Percentiles rank a stretch among this genome's conserved stretches.
phyloP scores from a whole-genome alignment of 805 yeast genomes.

The Candida dajiaensis region DNA sequence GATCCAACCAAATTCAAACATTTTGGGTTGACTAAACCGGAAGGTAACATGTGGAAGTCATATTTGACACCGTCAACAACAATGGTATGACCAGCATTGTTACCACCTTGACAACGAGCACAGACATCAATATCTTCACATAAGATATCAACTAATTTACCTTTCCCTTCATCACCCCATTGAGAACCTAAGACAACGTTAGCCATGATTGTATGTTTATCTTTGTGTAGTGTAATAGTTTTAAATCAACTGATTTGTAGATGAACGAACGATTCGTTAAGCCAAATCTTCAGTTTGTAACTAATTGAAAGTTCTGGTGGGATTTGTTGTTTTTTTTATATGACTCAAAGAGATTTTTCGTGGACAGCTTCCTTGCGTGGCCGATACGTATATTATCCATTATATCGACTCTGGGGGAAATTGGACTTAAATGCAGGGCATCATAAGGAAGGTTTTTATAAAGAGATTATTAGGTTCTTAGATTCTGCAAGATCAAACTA shows the following conservation, averaged over 20 bases:
- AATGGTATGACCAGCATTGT: constrained; percentile 98
- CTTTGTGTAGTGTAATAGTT: neutral
- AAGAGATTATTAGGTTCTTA: no score
- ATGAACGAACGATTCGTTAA: neutral
- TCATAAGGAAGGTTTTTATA: no score
- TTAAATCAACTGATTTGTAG: neutral
- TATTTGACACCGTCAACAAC: constrained; percentile 85
- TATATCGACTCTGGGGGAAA: neutral
- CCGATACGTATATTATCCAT: no score
- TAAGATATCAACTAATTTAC: constrained; percentile 89
- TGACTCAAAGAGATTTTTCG: neutral
- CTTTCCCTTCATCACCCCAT: constrained; percentile 99
- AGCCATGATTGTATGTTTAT: constrained; percentile 26
- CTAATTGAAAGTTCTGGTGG: neutral
- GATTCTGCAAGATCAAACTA: neutral
- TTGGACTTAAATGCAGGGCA: no score
- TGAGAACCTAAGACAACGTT: constrained; percentile 94
- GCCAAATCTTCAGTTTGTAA: neutral
- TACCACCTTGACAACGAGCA: constrained; percentile 98
- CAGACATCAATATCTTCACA: constrained; percentile 96
- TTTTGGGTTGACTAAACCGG: constrained; percentile 92
- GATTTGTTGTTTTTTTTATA: neutral
- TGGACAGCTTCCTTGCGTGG: neutral
- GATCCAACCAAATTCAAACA: constrained; percentile 89
- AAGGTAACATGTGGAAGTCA: constrained; percentile 98